These are phyloP conservation scores for Fusarium redolens DNA, from an alignment of 2,329 filamentous ascomycete genomes.

Conservation along the genomic window DNA sequence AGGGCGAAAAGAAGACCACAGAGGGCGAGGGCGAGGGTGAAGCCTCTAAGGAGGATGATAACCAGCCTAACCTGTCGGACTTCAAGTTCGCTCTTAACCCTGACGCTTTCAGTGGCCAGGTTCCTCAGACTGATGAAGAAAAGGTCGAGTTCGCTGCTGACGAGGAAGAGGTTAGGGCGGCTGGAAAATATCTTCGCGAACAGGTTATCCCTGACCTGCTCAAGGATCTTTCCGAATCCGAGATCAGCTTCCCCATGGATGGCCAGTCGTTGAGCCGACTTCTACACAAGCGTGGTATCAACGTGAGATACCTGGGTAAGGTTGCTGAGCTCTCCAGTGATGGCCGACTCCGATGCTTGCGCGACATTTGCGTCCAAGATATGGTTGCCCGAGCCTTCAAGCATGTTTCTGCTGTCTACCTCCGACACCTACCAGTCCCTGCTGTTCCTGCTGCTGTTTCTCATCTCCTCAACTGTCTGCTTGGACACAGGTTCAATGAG, in stretches of 20 bases:
- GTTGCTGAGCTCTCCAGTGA: conserved; percentile 78
- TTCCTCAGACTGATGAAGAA: conserved; percentile 89
- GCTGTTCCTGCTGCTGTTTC: conserved; percentile 83
- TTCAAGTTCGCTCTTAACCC: conserved; percentile 94
- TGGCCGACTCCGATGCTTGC: conserved; percentile 79
- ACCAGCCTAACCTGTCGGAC: conserved; percentile 84
- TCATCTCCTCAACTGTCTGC: conserved; percentile 92
- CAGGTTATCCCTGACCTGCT: conserved; percentile 87
- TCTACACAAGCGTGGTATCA: conserved; percentile 96
- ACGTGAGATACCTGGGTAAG: conserved; percentile 93
- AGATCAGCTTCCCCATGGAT: conserved; percentile 98
- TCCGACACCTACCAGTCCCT: conserved; percentile 82
- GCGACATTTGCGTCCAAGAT: conserved; percentile 83
- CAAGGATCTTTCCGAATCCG: conserved; percentile 87
- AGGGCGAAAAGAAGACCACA: conserved; percentile 49
- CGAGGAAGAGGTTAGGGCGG: conserved; percentile 87
- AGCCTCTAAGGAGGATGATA: conserved; percentile 45
- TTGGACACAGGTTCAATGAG: conserved; percentile 81
- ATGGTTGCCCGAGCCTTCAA: conserved; percentile 98
- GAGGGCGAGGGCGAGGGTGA: conserved; percentile 45
- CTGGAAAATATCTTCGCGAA: conserved; percentile 80
- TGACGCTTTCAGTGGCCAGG: conserved; percentile 93
- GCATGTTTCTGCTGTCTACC: conserved; percentile 83
- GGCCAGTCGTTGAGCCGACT: conserved; percentile 89
- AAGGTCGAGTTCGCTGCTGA: conserved; percentile 85